A percentile compares a stretch with the other conserved stretches of the same genome.
phyloP scores from a whole-genome alignment of 345 rosid species.

The Corymbia maculata region DNA sequence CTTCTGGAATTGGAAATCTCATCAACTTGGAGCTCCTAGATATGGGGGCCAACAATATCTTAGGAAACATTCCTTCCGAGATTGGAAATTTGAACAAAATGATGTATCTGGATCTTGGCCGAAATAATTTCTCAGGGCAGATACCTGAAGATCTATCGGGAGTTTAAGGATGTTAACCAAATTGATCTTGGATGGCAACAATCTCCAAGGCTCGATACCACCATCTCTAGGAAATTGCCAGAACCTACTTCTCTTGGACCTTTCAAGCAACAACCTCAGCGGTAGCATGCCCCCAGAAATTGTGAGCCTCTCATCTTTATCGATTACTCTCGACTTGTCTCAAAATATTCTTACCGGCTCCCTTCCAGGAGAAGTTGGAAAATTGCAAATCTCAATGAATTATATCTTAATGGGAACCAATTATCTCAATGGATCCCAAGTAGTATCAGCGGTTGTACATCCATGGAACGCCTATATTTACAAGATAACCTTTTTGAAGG shows the following conservation, averaged over 20 bases:
- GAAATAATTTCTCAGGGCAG: background rate
- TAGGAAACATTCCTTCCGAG: background rate
- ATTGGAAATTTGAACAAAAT: background rate
- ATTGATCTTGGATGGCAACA: background rate
- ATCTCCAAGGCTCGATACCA: background rate
- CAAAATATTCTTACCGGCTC: background rate
- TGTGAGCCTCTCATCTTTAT: background rate
- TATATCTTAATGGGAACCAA: too few relatives aligned
- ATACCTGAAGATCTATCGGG: background rate
- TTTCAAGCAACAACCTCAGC: background rate
- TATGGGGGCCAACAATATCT: background rate
- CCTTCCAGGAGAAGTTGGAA: background rate
- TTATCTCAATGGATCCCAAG: too few relatives aligned
- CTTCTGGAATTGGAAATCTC: background rate
- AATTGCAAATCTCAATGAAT: too few relatives aligned
- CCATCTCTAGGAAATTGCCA: background rate
- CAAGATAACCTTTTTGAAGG: too few relatives aligned
- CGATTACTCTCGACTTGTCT: background rate
- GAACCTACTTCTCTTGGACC: background rate
- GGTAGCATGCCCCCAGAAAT: background rate
- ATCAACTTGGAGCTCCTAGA: background rate
- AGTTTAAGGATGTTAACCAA: background rate
- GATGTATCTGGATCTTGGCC: background rate
- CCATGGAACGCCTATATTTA: too few relatives aligned
- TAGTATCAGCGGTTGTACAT: too few relatives aligned